These are phyloP conservation scores for Penicillium sp. DNA, from an alignment of 2,329 filamentous ascomycete genomes.

Conservation along the genomic window DNA sequence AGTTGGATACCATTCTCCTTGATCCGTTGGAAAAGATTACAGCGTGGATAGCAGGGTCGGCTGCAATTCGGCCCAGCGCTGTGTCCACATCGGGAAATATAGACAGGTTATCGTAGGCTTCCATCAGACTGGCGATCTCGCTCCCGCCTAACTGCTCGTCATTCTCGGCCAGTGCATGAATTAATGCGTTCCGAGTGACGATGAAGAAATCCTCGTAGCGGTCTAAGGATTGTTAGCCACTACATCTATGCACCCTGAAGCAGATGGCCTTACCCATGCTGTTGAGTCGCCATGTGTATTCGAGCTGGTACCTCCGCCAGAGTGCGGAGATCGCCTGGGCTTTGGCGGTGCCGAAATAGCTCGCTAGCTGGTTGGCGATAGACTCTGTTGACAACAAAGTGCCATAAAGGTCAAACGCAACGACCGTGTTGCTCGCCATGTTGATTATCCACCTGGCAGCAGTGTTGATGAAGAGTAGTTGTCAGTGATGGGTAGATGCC, in stretches of 20 bases:
- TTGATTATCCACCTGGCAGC: background rate
- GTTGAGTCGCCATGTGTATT: constrained; percentile 76
- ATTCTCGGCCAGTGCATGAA: constrained; percentile 66
- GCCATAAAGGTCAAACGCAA: constrained; percentile 77
- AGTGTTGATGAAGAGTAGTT: background rate
- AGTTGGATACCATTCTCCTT: constrained; percentile 62
- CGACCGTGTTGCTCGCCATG: constrained; percentile 45
- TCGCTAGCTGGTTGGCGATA: constrained; percentile 63
- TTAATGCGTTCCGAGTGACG: constrained; percentile 65
- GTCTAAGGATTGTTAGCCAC: constrained; percentile 47
- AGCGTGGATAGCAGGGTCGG: constrained; percentile 50
- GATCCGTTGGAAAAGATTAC: constrained; percentile 75
- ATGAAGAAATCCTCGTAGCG: constrained; percentile 64
- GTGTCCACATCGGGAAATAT: constrained; percentile 66
- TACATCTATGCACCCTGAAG: background rate
- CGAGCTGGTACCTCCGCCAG: constrained; percentile 72
- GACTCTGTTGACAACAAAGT: constrained; percentile 73
- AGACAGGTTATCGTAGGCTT: constrained; percentile 65
- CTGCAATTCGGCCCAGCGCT: constrained; percentile 55
- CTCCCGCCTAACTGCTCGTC: constrained; percentile 49
- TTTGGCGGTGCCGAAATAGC: constrained; percentile 61
- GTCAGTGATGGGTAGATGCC: background rate
- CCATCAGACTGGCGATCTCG: constrained; percentile 59
- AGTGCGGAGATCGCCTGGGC: constrained; percentile 60
- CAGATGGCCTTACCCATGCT: constrained; percentile 65